phyloP scores from a whole-genome alignment of 2,329 filamentous ascomycete species.

The Akanthomyces lecanii region DNA sequence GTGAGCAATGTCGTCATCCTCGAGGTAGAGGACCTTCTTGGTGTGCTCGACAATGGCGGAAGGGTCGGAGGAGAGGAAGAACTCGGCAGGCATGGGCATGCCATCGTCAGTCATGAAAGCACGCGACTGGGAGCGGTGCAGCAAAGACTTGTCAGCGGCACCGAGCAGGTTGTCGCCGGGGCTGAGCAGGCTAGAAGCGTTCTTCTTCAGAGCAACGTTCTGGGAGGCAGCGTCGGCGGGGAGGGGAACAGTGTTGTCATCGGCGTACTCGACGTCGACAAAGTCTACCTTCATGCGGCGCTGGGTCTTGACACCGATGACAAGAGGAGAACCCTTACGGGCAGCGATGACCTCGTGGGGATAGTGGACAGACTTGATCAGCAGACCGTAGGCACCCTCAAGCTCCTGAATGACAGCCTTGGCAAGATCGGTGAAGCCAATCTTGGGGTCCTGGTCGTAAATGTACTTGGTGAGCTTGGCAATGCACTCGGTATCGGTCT shows the following conservation, averaged over 20 bases:
- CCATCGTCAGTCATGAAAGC: constrained; percentile 99
- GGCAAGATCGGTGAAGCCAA: constrained; percentile 93
- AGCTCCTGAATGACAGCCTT: constrained; percentile 99
- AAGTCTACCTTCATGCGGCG: constrained; percentile 99
- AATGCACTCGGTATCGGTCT: constrained; percentile 99
- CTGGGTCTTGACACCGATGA: constrained; percentile 93
- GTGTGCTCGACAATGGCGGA: constrained; percentile 99
- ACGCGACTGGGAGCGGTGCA: constrained; percentile 96
- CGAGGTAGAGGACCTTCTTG: constrained; percentile 99
- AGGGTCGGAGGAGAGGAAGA: constrained; percentile 98
- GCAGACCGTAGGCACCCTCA: constrained; percentile 92
- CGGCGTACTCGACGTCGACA: constrained; percentile 95
- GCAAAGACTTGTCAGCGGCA: constrained; percentile 92
- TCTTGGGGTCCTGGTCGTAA: constrained; percentile 87
- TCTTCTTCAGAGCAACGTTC: constrained; percentile 95
- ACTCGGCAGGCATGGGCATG: constrained; percentile 95
- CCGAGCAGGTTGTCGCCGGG: constrained; percentile 64
- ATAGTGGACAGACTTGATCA: constrained; percentile 98
- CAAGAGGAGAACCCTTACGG: constrained; percentile 95
- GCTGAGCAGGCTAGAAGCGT: constrained; percentile 61
- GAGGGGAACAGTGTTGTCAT: constrained; percentile 69
- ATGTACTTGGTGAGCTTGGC: constrained; percentile 98
- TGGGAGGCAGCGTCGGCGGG: constrained; percentile 93
- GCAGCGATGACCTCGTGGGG: constrained; percentile 97
- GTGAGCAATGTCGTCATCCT: constrained; percentile 99